These are phyloP conservation scores for Stenogyne calaminthoides DNA, from an alignment of 305 asterid genomes.

Conservation along the genomic window DNA sequence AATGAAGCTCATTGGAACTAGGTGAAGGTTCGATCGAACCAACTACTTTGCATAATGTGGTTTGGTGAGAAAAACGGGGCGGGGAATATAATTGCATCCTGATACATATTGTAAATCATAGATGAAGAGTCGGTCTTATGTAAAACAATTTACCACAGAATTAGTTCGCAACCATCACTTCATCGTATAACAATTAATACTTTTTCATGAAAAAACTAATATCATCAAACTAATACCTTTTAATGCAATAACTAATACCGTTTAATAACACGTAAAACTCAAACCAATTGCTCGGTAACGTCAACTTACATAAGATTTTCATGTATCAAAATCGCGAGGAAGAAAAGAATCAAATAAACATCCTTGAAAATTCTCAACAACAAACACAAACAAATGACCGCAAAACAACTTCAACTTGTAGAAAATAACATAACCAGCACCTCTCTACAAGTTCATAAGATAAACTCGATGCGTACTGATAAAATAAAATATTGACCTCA, in stretches of 20 bases:
- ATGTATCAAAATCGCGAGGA: neutral
- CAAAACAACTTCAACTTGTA: neutral
- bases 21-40: neutral
- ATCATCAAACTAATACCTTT: too few species aligned
- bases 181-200: too few species aligned
- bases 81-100: neutral
- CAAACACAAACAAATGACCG: neutral
- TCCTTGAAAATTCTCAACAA: neutral
- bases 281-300: too few species aligned
- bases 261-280: too few species aligned
- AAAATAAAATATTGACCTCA: constrained; percentile 6
- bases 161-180: too few species aligned
- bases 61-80: neutral
- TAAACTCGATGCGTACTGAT: neutral
- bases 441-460: neutral
- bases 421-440: neutral
- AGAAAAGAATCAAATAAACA: neutral
- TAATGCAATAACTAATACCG: too few species aligned
- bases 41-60: neutral
- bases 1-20: neutral
- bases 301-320: too few species aligned
- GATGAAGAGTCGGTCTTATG: neutral
- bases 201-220: too few species aligned
- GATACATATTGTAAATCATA: neutral
- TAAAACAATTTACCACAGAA: too few species aligned